Evolutionary conservation across 768 basidiomycete species (phyloP).

Genomic region (Rhodotorula kratochvilovae): DNA sequence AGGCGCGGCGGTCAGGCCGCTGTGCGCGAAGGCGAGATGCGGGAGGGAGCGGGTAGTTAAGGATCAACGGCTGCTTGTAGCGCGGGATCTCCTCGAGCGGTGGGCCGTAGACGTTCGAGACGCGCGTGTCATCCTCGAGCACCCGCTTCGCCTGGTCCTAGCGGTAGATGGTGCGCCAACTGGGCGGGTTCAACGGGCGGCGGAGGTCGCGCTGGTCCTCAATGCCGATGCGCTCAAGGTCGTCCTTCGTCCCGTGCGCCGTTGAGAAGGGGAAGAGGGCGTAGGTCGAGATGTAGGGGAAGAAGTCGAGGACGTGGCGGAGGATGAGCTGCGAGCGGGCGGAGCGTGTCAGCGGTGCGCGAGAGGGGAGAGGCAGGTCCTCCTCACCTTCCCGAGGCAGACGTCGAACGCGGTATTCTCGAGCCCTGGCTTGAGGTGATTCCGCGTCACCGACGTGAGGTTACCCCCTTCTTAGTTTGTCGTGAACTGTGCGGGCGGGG

Average conservation of each 20-base stretch:
- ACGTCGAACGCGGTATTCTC: conserved; percentile 31
- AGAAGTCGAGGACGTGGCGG: conserved; percentile 9
- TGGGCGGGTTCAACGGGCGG: background rate
- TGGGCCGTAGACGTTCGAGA: conserved; percentile 15
- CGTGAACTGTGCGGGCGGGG: conserved; percentile 11
- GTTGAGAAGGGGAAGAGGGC: conserved; percentile 68
- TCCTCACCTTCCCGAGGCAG: conserved; percentile 25
- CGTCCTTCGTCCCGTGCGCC: conserved; percentile 18
- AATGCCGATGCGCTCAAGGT: conserved; percentile 21
- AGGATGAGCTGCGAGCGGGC: conserved; percentile 43
- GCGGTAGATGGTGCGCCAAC: conserved; percentile 1
- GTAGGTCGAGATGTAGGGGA: conserved; percentile 50
- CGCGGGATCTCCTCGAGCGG: background rate
- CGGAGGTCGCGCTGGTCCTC: conserved; percentile 16
- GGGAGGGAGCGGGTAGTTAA: too few species aligned
- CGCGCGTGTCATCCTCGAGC: background rate
- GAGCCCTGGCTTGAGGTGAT: conserved; percentile 23
- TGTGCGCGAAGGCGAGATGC: too few species aligned
- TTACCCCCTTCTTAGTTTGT: conserved; percentile 56
- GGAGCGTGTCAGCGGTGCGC: conserved; percentile 53
- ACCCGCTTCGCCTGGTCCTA: background rate
- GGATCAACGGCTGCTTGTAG: background rate
- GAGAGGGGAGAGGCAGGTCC: background rate
- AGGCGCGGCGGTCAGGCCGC: too few species aligned
- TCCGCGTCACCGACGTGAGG: conserved; percentile 69